Conservation (phyloP, 306 rosid genomes). For the Dryas drummondii region DNA sequence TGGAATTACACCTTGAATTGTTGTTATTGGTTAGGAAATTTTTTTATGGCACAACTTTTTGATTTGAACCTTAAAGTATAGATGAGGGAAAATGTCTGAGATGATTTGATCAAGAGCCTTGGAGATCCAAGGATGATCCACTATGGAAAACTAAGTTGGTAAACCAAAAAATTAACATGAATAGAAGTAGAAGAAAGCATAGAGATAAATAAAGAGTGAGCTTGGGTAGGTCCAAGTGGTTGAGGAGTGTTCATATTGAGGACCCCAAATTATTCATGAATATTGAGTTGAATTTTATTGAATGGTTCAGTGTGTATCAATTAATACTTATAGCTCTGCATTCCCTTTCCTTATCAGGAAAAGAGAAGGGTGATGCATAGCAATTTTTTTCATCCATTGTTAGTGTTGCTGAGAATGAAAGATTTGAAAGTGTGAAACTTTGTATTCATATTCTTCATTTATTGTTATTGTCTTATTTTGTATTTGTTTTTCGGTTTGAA, state of each 20-base stretch:
- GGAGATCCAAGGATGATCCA: background rate
- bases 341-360: background rate
- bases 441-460: background rate
- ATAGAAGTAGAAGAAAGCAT: background rate
- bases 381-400: background rate
- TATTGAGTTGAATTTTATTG: background rate
- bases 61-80: background rate
- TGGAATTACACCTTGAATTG: background rate
- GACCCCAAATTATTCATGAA: background rate
- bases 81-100: background rate
- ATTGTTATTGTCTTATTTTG: background rate
- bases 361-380: background rate
- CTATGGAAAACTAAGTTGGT: background rate
- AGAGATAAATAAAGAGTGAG: background rate
- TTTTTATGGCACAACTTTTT: too few species aligned
- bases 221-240: background rate
- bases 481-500: conserved; percentile 7
- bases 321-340: background rate
- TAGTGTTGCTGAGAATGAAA: background rate
- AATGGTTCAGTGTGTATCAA: background rate
- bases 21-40: background rate
- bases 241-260: background rate
- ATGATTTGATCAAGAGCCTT: background rate
- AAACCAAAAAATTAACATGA: background rate
- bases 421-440: background rate